These are phyloP conservation scores for Ganoderma meredithae DNA, from an alignment of 1,284 basidiomycete genomes.

Conservation along the genomic window DNA sequence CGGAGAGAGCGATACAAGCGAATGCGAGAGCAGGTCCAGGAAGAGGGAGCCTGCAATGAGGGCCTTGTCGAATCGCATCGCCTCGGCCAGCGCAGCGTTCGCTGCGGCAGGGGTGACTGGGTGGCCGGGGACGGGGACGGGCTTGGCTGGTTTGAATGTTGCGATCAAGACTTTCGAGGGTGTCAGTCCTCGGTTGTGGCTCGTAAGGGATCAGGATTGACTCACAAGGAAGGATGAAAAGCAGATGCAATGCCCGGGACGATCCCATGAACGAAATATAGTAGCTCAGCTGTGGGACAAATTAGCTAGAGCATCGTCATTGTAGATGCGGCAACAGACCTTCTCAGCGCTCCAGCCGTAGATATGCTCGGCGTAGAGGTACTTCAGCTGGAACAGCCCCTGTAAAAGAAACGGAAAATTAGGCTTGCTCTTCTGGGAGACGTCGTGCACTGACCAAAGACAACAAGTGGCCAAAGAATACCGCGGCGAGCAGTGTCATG, in stretches of 20 bases:
- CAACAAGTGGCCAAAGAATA: constrained; percentile 54
- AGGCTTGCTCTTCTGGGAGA: background rate
- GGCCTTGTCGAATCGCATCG: constrained; percentile 74
- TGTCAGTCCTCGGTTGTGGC: constrained; percentile 22
- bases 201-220: constrained; percentile 15
- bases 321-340: constrained; percentile 38
- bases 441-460: constrained; percentile 49
- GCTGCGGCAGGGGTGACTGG: constrained; percentile 25
- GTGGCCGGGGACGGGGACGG: constrained; percentile 14
- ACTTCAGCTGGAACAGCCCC: constrained; percentile 68
- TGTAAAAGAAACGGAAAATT: constrained; percentile 33
- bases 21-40: constrained; percentile 71
- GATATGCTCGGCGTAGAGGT: constrained; percentile 62
- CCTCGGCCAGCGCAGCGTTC: constrained; percentile 54
- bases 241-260: constrained; percentile 57
- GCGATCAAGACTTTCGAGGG: constrained; percentile 49
- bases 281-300: constrained; percentile 58
- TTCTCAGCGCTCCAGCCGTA: constrained; percentile 65
- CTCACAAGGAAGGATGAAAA: constrained; percentile 65
- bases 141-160: constrained; percentile 53
- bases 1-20: constrained; percentile 61
- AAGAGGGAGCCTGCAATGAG: constrained; percentile 66
- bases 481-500: constrained; percentile 57
- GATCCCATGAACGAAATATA: constrained; percentile 64
- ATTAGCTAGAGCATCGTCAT: background rate